Evolutionary conservation across 768 basidiomycete species (phyloP).

Genomic region (Punctularia strigosozonata): DNA sequence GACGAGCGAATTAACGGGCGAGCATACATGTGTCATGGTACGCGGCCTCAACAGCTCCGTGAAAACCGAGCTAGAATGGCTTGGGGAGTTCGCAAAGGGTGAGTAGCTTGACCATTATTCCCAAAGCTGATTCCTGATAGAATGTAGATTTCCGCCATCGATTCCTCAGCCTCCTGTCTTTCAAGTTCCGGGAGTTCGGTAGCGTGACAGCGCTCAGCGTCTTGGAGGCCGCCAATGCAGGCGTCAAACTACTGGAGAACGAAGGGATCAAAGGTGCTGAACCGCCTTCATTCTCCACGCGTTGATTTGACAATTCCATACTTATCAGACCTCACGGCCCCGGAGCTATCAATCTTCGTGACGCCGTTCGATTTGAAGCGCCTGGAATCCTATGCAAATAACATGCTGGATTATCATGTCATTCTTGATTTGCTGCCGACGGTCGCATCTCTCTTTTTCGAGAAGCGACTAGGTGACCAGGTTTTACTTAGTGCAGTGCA

Average conservation of each 20-base stretch:
- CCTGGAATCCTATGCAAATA: conserved; percentile 90
- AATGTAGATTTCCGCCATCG: conserved; percentile 78
- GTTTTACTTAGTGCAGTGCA: conserved; percentile 78
- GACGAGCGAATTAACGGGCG: conserved; percentile 89
- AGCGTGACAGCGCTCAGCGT: conserved; percentile 80
- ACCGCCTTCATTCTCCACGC: background rate
- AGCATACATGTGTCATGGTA: conserved; percentile 94
- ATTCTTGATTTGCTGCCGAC: conserved; percentile 84
- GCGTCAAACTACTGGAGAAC: conserved; percentile 35
- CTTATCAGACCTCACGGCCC: conserved; percentile 32
- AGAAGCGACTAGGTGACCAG: conserved; percentile 53
- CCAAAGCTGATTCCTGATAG: background rate
- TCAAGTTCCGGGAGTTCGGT: conserved; percentile 90
- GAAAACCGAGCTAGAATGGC: conserved; percentile 63
- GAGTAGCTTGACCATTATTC: conserved; percentile 7
- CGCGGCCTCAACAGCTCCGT: conserved; percentile 63
- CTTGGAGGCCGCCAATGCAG: conserved; percentile 69
- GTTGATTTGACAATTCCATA: conserved; percentile 18
- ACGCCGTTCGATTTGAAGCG: conserved; percentile 95
- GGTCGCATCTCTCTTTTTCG: conserved; percentile 77
- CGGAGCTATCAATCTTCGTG: conserved; percentile 51
- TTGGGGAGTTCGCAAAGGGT: conserved; percentile 85
- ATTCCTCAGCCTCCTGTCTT: conserved; percentile 83
- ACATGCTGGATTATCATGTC: conserved; percentile 94
- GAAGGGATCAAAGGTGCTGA: conserved; percentile 21